Evolutionary conservation across 441 rosid genomes (phyloP), one percentile per base, ranked within the genome.

Genomic region (Euphorbia celastroides): DNA sequence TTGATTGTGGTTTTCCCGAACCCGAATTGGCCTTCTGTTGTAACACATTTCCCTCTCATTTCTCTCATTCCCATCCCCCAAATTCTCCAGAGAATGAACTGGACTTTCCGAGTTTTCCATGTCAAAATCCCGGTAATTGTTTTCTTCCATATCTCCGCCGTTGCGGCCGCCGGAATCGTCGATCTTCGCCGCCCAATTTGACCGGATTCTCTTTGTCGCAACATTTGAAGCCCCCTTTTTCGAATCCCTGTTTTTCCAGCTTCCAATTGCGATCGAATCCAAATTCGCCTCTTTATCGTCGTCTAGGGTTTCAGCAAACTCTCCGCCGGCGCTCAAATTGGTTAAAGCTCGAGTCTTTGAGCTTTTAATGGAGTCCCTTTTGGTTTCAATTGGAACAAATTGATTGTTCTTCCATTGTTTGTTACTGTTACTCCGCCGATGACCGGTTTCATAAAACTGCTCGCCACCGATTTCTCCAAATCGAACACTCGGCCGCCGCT

Each of bases 381-480:
- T 72, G 69, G 50, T 71, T 30, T 70, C 72, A 52, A 55, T 13
- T 46, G 60, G 32, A 48, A 55, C 34, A 22, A 56, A 50, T 7
- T 60, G 71, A n/a, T 73, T 67, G 25, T 61, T 56, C 65, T 75
- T 78, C 83, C 81, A 77, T 30, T 74, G 88, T 55, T 77, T 78
- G 59, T n/a, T 66, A 55, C 14, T 57, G 16, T 17, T 58, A 16
- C 57, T 50, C 69, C 89, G 75, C 66, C 92, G 57, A 70, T 86
- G 61, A 74, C 28, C 82, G 48, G 46, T 17, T 14, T 80, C 84
- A 60, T 75, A 70, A 38, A 69, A 60, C 36, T 71, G 80, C 72
- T 83, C 92, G 32, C 95, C 96, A 58, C 98, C 98, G 72, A 88
- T 90, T 16, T 93, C 96, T 0, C 98, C 95, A 63, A 92, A 80